phyloP scores from a whole-genome alignment of 495 filamentous ascomycete species.

The Trichoderma gamsii region DNA sequence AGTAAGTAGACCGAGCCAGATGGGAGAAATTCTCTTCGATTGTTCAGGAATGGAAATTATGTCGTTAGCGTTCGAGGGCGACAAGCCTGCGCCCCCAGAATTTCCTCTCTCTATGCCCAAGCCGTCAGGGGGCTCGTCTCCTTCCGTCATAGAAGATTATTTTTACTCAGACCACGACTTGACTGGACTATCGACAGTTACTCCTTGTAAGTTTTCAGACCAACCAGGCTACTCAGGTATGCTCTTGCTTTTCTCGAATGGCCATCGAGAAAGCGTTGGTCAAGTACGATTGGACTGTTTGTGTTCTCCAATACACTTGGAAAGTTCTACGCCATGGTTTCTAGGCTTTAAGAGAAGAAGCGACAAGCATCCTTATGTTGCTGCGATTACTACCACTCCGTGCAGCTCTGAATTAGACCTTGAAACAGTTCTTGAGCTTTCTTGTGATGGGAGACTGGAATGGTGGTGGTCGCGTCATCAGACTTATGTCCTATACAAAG shows the following conservation, averaged over 20 bases:
- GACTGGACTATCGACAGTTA: not conserved
- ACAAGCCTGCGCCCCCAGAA: not conserved
- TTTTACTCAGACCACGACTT: not conserved
- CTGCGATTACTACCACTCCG: not conserved
- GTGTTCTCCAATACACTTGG: not conserved
- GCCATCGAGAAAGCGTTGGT: constrained; percentile 3
- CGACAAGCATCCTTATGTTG: not conserved
- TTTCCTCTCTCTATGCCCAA: not conserved
- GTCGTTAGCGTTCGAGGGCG: not conserved
- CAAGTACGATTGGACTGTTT: not conserved
- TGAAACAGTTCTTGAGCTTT: not conserved
- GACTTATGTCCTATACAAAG: not conserved
- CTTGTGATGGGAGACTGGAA: not conserved
- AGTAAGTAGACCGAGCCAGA: not conserved
- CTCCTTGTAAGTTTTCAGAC: not conserved
- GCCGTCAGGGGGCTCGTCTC: not conserved
- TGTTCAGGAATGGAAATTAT: not conserved
- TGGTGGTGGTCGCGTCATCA: not conserved
- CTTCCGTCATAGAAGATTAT: not conserved
- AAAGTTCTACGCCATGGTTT: not conserved
- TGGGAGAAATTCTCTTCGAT: not conserved
- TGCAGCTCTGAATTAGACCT: not conserved
- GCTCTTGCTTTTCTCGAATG: not conserved
- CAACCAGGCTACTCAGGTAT: not conserved
- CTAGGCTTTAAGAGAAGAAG: not conserved